Evolutionary conservation across 2,329 filamentous ascomycete species (phyloP), one percentile per base, ranked within the genome.

Genomic region (Colletotrichum tamarilloi): DNA sequence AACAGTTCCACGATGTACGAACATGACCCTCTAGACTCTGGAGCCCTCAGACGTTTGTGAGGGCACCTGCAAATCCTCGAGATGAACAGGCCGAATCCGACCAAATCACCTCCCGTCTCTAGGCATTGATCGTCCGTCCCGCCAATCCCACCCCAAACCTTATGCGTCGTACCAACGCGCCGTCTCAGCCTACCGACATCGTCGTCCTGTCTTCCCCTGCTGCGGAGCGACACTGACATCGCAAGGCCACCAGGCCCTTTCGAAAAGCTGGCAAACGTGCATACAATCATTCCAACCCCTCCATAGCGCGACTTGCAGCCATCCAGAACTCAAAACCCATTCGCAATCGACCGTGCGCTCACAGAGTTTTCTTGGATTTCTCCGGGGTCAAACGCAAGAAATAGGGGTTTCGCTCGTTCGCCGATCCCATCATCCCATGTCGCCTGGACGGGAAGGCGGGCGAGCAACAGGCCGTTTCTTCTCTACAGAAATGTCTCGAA

Each of bases 91-190:
- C 64, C 68, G 65, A 57, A 62, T 72, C 57, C 64, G 68, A 57
- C 38, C 49, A 52, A 28, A 32, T 62, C 49, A 62, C 46, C 35
- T 53, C 57, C 38, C 52, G 65, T 62, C 65, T 62, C 30, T 32
- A 58, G 58, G 65, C 65, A 72, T 68, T 67, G 70, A 64, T 73
- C 66, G 67, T 55, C 67, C 32, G 42, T 73, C 46, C 55, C 66
- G 66, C 55, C 16, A 69, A 73, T 70, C 42, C 66, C 30, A 64
- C 55, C 46, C 46, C 38, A 55, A 64, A 69, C 66, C 70, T 64
- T 58, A 49, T 62, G 52, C 32, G 53, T 56, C 57, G 56, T 62
- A 30, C 49, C 49, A 59, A 14, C 62, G 56, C 53, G 62, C 22
- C 68, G 56, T 58, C 38, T 55, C 56, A 16, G 24, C 32, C 49